phyloP scores from a whole-genome alignment of 768 basidiomycete genomes.

The Rhodosporidiobolus sp. region DNA sequence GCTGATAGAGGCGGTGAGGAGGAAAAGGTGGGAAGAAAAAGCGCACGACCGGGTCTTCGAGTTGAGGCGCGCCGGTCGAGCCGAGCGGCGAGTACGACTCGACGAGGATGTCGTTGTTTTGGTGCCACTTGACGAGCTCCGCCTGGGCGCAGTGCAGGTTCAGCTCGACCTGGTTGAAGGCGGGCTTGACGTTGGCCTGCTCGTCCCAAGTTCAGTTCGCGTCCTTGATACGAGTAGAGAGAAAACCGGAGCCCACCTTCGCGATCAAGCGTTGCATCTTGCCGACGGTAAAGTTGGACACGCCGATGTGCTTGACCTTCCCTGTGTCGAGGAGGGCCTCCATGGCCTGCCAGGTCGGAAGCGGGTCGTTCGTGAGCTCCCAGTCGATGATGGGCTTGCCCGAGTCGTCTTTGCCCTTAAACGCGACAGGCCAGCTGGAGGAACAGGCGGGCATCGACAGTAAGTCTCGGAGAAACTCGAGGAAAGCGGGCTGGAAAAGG shows the following conservation, averaged over 20 bases:
- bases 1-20: neutral
- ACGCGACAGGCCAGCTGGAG: slow-evolving; percentile 65
- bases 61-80: slow-evolving; percentile 62
- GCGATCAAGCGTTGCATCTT: slow-evolving; percentile 17
- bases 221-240: rapidly evolving
- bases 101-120: slow-evolving; percentile 59
- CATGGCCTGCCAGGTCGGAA: slow-evolving; percentile 73
- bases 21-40: neutral
- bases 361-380: slow-evolving; percentile 18
- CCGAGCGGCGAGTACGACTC: slow-evolving; percentile 70
- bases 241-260: neutral
- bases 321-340: slow-evolving; percentile 62
- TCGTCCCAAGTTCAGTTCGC: neutral
- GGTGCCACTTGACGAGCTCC: slow-evolving; percentile 58
- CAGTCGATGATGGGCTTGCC: slow-evolving; percentile 21
- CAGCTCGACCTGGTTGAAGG: slow-evolving; percentile 62
- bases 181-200: slow-evolving; percentile 41
- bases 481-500: neutral
- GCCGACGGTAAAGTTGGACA: slow-evolving; percentile 65
- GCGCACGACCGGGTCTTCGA: slow-evolving; percentile 59
- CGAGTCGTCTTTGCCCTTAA: slow-evolving; percentile 43
- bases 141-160: slow-evolving; percentile 53
- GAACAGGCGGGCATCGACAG: no score
- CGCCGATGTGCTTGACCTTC: slow-evolving; percentile 66
- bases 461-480: rapidly evolving